Base-by-base conservation (phyloP, 1,284 basidiomycete genomes). In the Athelia sp. region DNA sequence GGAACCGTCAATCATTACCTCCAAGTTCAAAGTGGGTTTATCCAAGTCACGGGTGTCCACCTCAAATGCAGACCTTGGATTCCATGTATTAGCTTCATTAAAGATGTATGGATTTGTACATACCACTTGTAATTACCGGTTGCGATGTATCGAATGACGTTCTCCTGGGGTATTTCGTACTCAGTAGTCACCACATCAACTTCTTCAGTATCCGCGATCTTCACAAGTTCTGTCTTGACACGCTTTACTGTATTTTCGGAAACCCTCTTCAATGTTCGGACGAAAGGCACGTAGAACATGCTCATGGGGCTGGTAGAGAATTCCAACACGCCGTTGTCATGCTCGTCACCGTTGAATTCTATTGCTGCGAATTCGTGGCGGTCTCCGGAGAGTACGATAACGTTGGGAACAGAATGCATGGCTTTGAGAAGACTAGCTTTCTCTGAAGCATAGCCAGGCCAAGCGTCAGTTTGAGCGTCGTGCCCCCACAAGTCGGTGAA, bases 341-440 rank as follows among this genome's bases (percentile, higher is more conserved):
- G 56, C 36, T 74, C 62, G 11, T 73, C 69, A 18, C 72, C 63
- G 48, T 71, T 73, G 62, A 79, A 84, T 64, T 83, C 78, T 60
- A 90, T 75, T 2, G 79, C 80, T 2, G 88, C 88, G 62, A 90
- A 91, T 64, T 92, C 88, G 65, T 92, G 90, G 9, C 88, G 75
- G 62, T 91, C 89, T 4, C 84, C 82, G 1, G 79, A 81, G 38
- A 86, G 67, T 42, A 90, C 62, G 56, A 87, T 70, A 26, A 87
- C 78, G 60, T 92, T 91, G 3, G 87, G 86, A 4, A 92, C 81
- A 47, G 81, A 76, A 54, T 84, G 76, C 46, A 90, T 67, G 0
- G 75, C 69, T 24, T 73, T 64, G 35, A 90, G 69, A 3, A 90
- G 64, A 0, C 72, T 64, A 13, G 73, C 68, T 54, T 87, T 82